A percentile compares a stretch with the other conserved stretches of the same genome.
These are phyloP conservation scores for Acacia crassicarpa DNA, from an alignment of 306 rosid species.

Conservation along the genomic window DNA sequence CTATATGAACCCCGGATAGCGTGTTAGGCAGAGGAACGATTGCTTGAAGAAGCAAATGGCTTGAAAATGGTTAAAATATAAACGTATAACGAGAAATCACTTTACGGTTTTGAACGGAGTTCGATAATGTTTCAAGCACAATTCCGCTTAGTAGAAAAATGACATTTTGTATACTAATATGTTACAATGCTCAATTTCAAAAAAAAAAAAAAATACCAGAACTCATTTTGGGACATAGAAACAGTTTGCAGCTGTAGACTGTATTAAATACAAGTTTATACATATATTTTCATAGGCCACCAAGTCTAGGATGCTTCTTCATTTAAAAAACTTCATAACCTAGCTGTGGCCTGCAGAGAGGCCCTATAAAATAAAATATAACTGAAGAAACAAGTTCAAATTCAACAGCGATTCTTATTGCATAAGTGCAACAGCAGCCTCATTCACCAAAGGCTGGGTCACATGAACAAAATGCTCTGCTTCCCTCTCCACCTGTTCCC, in stretches of 20 bases:
- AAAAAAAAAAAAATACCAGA: not conserved
- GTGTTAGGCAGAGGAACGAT: not conserved
- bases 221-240: not conserved
- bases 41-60: not conserved
- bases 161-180: not conserved
- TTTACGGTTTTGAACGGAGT: not conserved
- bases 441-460: conserved; percentile 72
- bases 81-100: not conserved
- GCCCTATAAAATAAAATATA: not conserved
- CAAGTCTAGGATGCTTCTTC: conserved; percentile 25
- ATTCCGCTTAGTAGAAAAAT: not conserved
- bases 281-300: conserved; percentile 33
- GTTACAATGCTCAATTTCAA: not conserved
- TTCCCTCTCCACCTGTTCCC: conserved; percentile 92
- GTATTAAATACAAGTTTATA: conserved; percentile 24
- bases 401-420: conserved; percentile 38
- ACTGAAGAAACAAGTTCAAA: not conserved
- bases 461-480: conserved; percentile 85
- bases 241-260: not conserved
- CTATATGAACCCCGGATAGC: not conserved
- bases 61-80: not conserved
- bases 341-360: conserved; percentile 28
- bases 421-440: conserved; percentile 68
- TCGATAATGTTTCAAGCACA: not conserved
- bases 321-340: conserved; percentile 34